Conservation (phyloP, 2,329 filamentous ascomycete species). For the Cordyceps tenuipes region DNA sequence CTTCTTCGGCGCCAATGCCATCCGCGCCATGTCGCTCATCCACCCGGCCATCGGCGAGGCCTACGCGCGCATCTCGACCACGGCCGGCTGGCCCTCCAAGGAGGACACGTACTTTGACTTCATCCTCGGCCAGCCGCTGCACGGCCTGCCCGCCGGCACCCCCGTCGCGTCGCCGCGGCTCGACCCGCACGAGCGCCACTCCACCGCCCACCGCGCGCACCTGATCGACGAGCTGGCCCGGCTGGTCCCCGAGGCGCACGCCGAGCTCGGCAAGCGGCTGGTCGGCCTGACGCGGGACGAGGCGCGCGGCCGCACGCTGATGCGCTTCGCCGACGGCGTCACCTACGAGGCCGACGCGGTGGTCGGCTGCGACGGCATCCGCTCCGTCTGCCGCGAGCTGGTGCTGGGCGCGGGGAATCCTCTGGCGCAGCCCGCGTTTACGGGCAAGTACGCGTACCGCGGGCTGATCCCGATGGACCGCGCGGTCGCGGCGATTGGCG, state of each 20-base stretch:
- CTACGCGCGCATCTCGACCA: slow-evolving; percentile 22
- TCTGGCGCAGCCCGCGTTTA: slow-evolving; percentile 35
- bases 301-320: slow-evolving; percentile 16
- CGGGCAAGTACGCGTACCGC: slow-evolving; percentile 51
- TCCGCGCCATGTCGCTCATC: slow-evolving; percentile 30
- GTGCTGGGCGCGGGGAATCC: slow-evolving; percentile 35
- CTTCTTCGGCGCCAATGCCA: slow-evolving; percentile 38
- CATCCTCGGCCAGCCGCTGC: slow-evolving; percentile 11
- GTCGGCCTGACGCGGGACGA: slow-evolving; percentile 21
- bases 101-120: slow-evolving; percentile 18
- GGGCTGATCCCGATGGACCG: slow-evolving; percentile 38
- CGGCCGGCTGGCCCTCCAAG: slow-evolving; percentile 20
- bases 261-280: slow-evolving; percentile 28
- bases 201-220: slow-evolving; percentile 28
- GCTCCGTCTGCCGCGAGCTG: slow-evolving; percentile 42
- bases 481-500: slow-evolving; percentile 40
- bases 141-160: neutral
- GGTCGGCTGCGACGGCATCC: slow-evolving; percentile 58
- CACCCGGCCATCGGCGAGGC: slow-evolving; percentile 24
- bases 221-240: slow-evolving; percentile 32
- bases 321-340: slow-evolving; percentile 33
- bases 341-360: slow-evolving; percentile 32
- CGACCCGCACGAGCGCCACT: slow-evolving; percentile 21
- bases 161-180: slow-evolving; percentile 5
- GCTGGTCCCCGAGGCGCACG: slow-evolving; percentile 25